Evolutionary conservation across 2,329 filamentous ascomycete genomes (phyloP).

Genomic region (Penicillium psychrosexuale): DNA sequence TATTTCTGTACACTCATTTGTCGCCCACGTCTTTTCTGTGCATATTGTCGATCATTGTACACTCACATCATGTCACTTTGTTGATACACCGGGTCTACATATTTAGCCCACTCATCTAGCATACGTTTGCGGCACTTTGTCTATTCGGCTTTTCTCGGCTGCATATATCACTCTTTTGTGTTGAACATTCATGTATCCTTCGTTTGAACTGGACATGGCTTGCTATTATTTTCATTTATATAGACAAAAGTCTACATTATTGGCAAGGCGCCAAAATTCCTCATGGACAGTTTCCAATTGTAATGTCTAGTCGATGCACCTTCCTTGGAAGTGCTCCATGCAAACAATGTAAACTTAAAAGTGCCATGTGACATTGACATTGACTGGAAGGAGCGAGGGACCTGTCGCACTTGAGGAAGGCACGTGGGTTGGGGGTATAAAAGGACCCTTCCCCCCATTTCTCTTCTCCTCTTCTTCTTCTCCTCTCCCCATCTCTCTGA

Average conservation of each 20-base stretch:
- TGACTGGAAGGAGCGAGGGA: background rate
- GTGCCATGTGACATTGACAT: background rate
- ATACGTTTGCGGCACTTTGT: background rate
- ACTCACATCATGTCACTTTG: constrained; percentile 4
- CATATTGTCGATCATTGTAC: background rate
- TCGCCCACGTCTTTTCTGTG: background rate
- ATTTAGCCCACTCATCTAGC: background rate
- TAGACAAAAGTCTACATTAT: background rate
- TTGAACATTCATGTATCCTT: background rate
- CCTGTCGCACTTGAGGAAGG: background rate
- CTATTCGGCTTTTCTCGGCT: background rate
- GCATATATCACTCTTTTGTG: constrained; percentile 6
- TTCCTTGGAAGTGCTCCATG: no score
- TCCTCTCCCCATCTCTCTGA: background rate
- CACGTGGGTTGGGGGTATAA: background rate
- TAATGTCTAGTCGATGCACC: background rate
- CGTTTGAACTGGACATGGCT: background rate
- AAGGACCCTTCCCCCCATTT: background rate
- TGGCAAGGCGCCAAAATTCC: background rate
- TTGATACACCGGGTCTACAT: constrained; percentile 3
- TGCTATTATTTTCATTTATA: background rate
- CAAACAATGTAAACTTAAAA: no score
- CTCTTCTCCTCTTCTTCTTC: background rate
- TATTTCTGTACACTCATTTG: constrained; percentile 1
- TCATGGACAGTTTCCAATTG: background rate